These are phyloP conservation scores for Yamadazyma sp. DNA, from an alignment of 1,139 yeast species.

Conservation along the genomic window DNA sequence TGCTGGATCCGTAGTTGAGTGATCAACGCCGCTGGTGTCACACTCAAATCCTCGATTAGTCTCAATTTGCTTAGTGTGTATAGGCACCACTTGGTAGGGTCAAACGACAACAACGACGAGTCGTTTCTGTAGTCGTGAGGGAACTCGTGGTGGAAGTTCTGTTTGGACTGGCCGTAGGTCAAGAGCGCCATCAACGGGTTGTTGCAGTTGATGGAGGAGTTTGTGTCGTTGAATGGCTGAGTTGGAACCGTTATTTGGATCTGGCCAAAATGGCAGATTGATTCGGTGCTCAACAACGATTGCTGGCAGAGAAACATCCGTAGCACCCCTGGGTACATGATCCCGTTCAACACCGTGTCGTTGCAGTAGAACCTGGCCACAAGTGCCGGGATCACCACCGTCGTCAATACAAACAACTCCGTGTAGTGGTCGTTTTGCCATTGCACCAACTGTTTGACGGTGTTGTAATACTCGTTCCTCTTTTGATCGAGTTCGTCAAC, in stretches of 20 bases:
- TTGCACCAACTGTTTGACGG: slow-evolving; percentile 32
- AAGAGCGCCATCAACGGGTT: slow-evolving; percentile 54
- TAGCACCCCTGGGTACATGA: slow-evolving; percentile 62
- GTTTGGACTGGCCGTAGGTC: slow-evolving; percentile 65
- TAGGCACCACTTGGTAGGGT: slow-evolving; percentile 68
- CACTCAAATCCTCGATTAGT: slow-evolving; percentile 38
- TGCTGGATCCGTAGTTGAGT: slow-evolving; percentile 62
- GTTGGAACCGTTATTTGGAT: slow-evolving; percentile 45
- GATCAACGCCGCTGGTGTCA: slow-evolving; percentile 48
- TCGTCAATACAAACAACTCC: slow-evolving; percentile 42
- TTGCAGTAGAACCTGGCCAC: slow-evolving; percentile 38
- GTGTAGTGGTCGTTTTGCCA: slow-evolving; percentile 60
- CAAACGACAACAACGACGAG: slow-evolving; percentile 51
- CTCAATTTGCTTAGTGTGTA: slow-evolving; percentile 40
- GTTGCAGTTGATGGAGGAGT: slow-evolving; percentile 48
- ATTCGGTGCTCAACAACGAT: slow-evolving; percentile 54
- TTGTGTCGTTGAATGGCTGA: slow-evolving; percentile 65
- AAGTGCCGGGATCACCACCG: slow-evolving; percentile 50
- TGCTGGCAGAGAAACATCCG: slow-evolving; percentile 61
- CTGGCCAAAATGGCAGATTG: slow-evolving; percentile 54
- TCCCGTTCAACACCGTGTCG: slow-evolving; percentile 54
- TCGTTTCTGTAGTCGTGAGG: slow-evolving; percentile 64
- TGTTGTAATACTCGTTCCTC: slow-evolving; percentile 20
- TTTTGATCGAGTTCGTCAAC: slow-evolving; percentile 17
- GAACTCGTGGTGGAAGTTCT: slow-evolving; percentile 74